Evolutionary conservation across 192 early-diverging fungal genomes (phyloP).

Genomic region (Diversispora eburnea): DNA sequence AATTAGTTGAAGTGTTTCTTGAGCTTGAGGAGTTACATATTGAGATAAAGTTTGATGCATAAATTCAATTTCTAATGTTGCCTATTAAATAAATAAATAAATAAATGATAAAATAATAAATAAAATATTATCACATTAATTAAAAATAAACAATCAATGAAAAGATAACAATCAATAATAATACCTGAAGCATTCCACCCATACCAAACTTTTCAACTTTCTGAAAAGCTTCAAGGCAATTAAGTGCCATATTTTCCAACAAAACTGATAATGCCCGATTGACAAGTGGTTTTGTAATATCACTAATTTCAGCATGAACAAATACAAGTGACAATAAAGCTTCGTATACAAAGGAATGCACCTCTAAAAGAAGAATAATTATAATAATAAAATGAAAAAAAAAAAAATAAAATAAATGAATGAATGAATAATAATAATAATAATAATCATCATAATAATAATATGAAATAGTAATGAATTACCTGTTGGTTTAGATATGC

Average conservation of each 20-base stretch:
- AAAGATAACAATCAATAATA: neutral
- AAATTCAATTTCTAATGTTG: constrained; percentile 88
- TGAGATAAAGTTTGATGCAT: constrained; percentile 77
- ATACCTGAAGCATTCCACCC: constrained; percentile 86
- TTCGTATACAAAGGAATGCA: constrained; percentile 84
- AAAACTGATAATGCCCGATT: constrained; percentile 72
- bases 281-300: constrained; percentile 75
- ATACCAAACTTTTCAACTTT: constrained; percentile 81
- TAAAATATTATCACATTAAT: neutral
- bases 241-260: constrained; percentile 68
- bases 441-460: neutral
- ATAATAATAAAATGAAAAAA: neutral
- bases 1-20: constrained; percentile 68
- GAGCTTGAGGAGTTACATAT: constrained; percentile 67
- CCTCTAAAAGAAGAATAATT: constrained; percentile 50
- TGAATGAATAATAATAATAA: no score
- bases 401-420: neutral
- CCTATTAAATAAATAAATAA: constrained; percentile 38
- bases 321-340: constrained; percentile 82
- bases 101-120: neutral
- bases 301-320: constrained; percentile 86
- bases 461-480: constrained; percentile 12
- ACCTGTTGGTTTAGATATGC: constrained; percentile 71
- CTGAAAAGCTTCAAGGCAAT: constrained; percentile 76
- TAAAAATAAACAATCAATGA: no score